Percentiles rank a stretch among this genome's conserved stretches.
phyloP scores from a whole-genome alignment of 768 basidiomycete genomes.

The Saitozyma sp. region DNA sequence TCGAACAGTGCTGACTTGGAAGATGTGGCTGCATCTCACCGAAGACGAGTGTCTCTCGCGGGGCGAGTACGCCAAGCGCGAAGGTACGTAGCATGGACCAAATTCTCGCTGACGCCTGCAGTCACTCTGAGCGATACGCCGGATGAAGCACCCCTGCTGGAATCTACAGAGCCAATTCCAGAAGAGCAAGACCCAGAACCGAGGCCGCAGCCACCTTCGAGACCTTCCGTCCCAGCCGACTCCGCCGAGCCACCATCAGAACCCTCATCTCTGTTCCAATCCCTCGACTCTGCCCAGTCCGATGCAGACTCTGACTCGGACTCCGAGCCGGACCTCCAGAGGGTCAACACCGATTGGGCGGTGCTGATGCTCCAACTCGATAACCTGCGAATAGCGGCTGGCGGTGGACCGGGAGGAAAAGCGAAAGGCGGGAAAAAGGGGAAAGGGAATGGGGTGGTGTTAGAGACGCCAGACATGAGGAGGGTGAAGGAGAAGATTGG shows the following conservation, averaged over 20 bases:
- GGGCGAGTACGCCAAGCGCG: conserved; percentile 39
- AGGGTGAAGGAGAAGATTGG: conserved; percentile 34
- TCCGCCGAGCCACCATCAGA: too few species aligned
- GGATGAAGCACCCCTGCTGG: conserved; percentile 7
- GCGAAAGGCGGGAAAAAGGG: conserved; percentile 30
- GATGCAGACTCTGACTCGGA: conserved; percentile 23
- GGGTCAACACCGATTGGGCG: conserved; percentile 41
- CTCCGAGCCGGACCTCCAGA: conserved; percentile 29
- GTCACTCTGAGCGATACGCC: conserved; percentile 9
- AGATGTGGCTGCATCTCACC: conserved; percentile 49
- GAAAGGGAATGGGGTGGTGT: conserved; percentile 25
- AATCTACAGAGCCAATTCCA: too few species aligned
- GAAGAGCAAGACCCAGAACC: conserved; percentile 1
- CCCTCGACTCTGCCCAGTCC: conserved; percentile 12
- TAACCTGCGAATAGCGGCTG: conserved; percentile 24
- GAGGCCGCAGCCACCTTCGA: too few species aligned
- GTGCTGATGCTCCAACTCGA: conserved; percentile 32
- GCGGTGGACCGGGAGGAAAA: conserved; percentile 2
- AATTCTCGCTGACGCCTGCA: conserved; percentile 3
- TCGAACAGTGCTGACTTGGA: not conserved
- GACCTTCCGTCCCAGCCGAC: too few species aligned
- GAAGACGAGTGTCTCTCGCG: conserved; percentile 47
- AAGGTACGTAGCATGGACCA: conserved; percentile 11
- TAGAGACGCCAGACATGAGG: conserved; percentile 43
- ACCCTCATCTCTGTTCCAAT: conserved; percentile 26